phyloP scores from a whole-genome alignment of 129 eudicot species.

The Heracleum sosnowskyi region DNA sequence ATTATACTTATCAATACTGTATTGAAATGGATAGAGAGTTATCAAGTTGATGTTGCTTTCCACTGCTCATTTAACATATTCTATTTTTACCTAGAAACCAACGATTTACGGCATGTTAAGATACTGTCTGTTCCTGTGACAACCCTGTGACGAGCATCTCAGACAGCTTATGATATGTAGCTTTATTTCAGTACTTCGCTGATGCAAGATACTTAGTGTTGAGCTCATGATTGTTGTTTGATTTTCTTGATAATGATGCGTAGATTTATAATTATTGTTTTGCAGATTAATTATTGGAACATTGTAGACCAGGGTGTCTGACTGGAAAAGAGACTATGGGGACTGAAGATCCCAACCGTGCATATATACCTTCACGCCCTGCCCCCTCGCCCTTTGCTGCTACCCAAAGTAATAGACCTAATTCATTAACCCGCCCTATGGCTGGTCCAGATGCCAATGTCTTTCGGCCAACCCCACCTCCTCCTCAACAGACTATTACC shows the following conservation, averaged over 20 bases:
- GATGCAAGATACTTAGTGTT: background rate
- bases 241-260: background rate
- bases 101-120: background rate
- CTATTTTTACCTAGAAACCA: background rate
- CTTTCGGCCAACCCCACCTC: conserved; percentile 41
- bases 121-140: background rate
- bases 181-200: background rate
- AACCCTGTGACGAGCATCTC: background rate
- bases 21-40: background rate
- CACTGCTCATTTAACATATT: background rate
- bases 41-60: background rate
- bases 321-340: conserved; percentile 46
- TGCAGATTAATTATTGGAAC: conserved; percentile 30
- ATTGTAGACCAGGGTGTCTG: conserved; percentile 19
- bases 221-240: background rate
- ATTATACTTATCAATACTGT: background rate
- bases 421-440: conserved; percentile 60
- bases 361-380: conserved; percentile 51
- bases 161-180: background rate
- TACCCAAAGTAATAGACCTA: conserved; percentile 52
- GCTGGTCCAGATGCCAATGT: conserved; percentile 54
- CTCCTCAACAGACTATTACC: conserved; percentile 27
- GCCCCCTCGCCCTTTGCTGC: conserved; percentile 68
- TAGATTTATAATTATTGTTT: background rate
- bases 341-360: conserved; percentile 63